Base-by-base conservation (phyloP, 2,329 filamentous ascomycete genomes). In the Aspergillus sp. region DNA sequence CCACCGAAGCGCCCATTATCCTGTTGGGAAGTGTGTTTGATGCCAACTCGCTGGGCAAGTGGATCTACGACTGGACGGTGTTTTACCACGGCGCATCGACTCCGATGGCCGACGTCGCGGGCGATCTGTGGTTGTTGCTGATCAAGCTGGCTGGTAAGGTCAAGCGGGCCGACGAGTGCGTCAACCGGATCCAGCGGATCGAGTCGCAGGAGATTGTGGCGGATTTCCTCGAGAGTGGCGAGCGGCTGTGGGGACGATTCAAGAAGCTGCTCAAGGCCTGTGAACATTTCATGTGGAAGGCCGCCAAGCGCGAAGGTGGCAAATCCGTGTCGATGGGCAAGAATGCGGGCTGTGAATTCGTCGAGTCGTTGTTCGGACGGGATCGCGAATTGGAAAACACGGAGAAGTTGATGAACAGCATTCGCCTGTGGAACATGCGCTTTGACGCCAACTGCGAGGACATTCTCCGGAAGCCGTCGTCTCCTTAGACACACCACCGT, bases 31-130 rank as follows among this genome's bases (percentile, higher is more conserved):
- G 88, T 62, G 93, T 97, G 44, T 97, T 97, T 62, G 93, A 97
- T 64, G 88, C 91, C 61, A 96, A 97, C 77, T 95, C 89, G 27
- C 78, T 98, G 28, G 93, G 93, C 61, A 96, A 96, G 72, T 98
- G 93, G 93, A 94, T 98, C 62, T 98, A 95, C 70, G 93, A 97
- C 76, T 98, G 93, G 93, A 96, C 93, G 12, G 88, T 96, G 51
- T 95, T 88, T 73, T 84, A 86, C 65, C 84, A 94, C 55, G 88
- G 88, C 32, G 81, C 89, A 10, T 80, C 81, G 33, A 89, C 86
- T 8, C 88, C 90, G 40, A 88, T 96, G 61, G 82, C 90, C 42
- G 90, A 96, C 53, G 84, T 95, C 68, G 90, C 93, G 2, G 93
- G 91, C 55, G 90, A 97, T 60, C 77, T 98, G 43, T 98, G 93